A percentile compares a stretch with the other conserved stretches of the same genome.
phyloP scores from a whole-genome alignment of 352 stramenopile genomes.

The Globisporangium iwayamae region DNA sequence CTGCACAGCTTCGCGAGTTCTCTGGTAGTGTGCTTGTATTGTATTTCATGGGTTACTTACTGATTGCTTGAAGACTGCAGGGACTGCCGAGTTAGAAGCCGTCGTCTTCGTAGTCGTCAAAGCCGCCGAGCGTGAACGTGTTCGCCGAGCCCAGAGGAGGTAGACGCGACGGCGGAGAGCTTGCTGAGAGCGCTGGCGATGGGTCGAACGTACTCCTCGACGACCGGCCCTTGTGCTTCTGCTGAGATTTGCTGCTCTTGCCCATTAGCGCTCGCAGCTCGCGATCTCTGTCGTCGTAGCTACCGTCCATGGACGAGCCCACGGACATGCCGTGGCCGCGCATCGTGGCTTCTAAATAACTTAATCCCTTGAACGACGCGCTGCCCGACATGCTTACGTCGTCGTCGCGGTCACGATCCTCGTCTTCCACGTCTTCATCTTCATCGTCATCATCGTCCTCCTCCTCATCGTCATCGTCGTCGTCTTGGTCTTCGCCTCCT shows the following conservation, averaged over 20 bases:
- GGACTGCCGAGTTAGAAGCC: conserved; percentile 25
- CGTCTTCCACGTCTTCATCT: conserved; percentile 39
- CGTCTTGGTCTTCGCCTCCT: conserved; percentile 32
- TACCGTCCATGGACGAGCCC: conserved; percentile 43
- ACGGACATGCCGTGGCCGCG: conserved; percentile 56
- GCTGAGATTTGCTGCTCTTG: conserved; percentile 3
- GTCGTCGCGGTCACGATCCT: conserved; percentile 25
- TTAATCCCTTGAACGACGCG: conserved; percentile 37
- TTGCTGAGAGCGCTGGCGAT: conserved; percentile 62
- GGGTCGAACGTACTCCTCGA: conserved; percentile 56
- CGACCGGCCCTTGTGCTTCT: conserved; percentile 16
- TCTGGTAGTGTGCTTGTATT: not conserved
- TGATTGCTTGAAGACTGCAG: no score
- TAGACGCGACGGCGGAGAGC: conserved; percentile 62
- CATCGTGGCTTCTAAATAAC: conserved; percentile 51
- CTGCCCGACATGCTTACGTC: conserved; percentile 63
- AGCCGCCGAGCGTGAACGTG: conserved; percentile 57
- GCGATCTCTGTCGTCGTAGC: conserved; percentile 32
- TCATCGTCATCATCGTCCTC: conserved; percentile 30
- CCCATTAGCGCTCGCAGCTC: conserved; percentile 15
- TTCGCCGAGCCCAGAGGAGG: conserved; percentile 47
- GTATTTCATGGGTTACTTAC: not conserved
- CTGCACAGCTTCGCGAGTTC: not conserved
- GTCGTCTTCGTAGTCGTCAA: conserved; percentile 54
- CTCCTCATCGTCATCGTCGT: conserved; percentile 38